Evolutionary conservation across 2,329 filamentous ascomycete genomes (phyloP).

Genomic region (Pestalotiopsis sp.): DNA sequence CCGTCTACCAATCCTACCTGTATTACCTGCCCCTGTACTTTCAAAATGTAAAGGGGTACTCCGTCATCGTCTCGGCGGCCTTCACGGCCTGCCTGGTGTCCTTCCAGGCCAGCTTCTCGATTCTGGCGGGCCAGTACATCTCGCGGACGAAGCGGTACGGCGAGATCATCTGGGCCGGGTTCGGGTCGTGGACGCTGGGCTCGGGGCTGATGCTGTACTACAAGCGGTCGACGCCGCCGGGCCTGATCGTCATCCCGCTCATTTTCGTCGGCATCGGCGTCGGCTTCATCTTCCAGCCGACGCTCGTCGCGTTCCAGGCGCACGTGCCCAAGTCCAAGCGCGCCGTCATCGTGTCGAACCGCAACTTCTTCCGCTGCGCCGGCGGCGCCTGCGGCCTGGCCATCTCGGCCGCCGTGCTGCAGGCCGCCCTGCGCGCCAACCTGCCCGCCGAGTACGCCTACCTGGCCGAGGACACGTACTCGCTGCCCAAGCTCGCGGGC

Average conservation of each 20-base stretch:
- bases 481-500: conserved; percentile 22
- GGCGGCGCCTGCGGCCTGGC: conserved; percentile 63
- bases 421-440: conserved; percentile 29
- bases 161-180: conserved; percentile 55
- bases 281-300: conserved; percentile 51
- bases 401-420: conserved; percentile 54
- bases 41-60: conserved; percentile 51
- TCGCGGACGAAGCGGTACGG: conserved; percentile 59
- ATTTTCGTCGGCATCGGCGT: conserved; percentile 55
- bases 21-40: conserved; percentile 67
- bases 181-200: conserved; percentile 42
- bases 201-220: conserved; percentile 56
- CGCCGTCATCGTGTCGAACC: conserved; percentile 63
- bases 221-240: conserved; percentile 44
- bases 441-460: conserved; percentile 28
- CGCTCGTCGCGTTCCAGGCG: conserved; percentile 60
- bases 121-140: conserved; percentile 59
- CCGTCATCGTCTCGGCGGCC: conserved; percentile 49
- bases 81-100: conserved; percentile 53
- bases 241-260: conserved; percentile 52
- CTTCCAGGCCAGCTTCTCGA: conserved; percentile 48
- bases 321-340: conserved; percentile 59
- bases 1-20: conserved; percentile 60
- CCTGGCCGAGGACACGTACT: conserved; percentile 33
- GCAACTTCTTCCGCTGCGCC: conserved; percentile 64